Base-by-base conservation (phyloP, 768 basidiomycete species). In the Harrya chromipes region DNA sequence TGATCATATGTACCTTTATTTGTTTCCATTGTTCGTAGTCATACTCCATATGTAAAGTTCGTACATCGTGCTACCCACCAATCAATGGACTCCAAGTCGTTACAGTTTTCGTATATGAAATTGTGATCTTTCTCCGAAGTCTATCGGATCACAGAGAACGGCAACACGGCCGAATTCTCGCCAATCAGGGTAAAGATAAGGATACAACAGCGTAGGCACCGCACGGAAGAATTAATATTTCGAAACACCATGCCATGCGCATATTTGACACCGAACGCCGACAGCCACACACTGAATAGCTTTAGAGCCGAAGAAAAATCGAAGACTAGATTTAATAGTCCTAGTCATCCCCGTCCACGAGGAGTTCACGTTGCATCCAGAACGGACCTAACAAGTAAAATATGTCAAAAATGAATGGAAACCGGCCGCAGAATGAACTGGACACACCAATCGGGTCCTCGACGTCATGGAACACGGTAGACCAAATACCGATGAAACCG, bases 401-500 rank as follows among this genome's bases (percentile, higher is more conserved):
- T 11, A 4, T 1, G 13, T 53, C 34, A 51, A 16, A 33, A 17
- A 37, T n/a, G 1, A 4, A 19, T 4, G 33, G 12, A 6, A 8
- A 3, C 4, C 17, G 19, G 5, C 10, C 6, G 4, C 12, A 21
- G n/a, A 31, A 39, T 21, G 4, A 8, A 10, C n/a, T 16, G 26
- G 40, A 46, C 61, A 23, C 10, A 78, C 77, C 78, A 36, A 80
- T 70, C 0, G 77, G 77, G 55, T 80, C 77, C 27, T 71, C 65
- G 4, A 44, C 40, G n/a, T 80, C 74, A 43, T 79, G 77, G 21
- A 70, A 67, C 6, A 72, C 58, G 2, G 78, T 80, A 6, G 78
- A 78, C 77, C 79, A 79, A 9, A 68, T 37, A 7, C 77, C 86
- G 7, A 87, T 59, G 2, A 82, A 73, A 16, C 86, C 85, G 61